A percentile compares a stretch with the other conserved stretches of the same genome.
phyloP scores from a whole-genome alignment of 2,329 filamentous ascomycete genomes.

The Neoascochyta sp. region DNA sequence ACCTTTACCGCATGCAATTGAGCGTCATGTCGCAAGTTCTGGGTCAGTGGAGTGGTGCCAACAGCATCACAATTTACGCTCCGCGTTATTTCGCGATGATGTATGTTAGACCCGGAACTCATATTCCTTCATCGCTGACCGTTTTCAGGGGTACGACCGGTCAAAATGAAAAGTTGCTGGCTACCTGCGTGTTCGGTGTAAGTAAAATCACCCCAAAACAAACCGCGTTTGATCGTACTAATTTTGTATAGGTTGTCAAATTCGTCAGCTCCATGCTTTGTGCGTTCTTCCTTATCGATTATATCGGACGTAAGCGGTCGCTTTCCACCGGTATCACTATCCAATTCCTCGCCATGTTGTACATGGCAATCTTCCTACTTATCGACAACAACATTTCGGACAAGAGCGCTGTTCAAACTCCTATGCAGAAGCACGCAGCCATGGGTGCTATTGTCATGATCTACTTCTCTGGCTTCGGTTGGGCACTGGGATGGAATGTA shows the following conservation, averaged over 20 bases:
- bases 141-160: slow-evolving; percentile 56
- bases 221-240: too few relatives aligned
- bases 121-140: not conserved
- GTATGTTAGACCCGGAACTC: not conserved
- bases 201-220: too few relatives aligned
- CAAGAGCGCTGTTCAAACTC: slow-evolving; percentile 48
- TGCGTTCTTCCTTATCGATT: slow-evolving; percentile 74
- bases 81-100: slow-evolving; percentile 69
- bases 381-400: slow-evolving; percentile 57
- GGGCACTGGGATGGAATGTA: slow-evolving; percentile 59
- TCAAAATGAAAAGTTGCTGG: slow-evolving; percentile 64
- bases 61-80: slow-evolving; percentile 73
- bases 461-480: slow-evolving; percentile 45
- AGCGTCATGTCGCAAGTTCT: slow-evolving; percentile 66
- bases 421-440: slow-evolving; percentile 53
- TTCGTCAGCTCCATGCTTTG: slow-evolving; percentile 64
- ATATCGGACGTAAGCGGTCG: slow-evolving; percentile 66
- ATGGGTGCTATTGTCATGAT: slow-evolving; percentile 67
- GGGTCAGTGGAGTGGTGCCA: slow-evolving; percentile 70
- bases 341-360: slow-evolving; percentile 52
- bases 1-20: slow-evolving; percentile 70
- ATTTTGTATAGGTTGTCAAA: too few relatives aligned
- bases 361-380: slow-evolving; percentile 54
- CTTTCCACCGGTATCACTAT: slow-evolving; percentile 48
- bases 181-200: slow-evolving; percentile 72